Percentiles rank a stretch among this genome's conserved stretches.
Evolutionary conservation across 805 yeast genomes (phyloP).

Genomic region (Hanseniaspora hatyaiensis): DNA sequence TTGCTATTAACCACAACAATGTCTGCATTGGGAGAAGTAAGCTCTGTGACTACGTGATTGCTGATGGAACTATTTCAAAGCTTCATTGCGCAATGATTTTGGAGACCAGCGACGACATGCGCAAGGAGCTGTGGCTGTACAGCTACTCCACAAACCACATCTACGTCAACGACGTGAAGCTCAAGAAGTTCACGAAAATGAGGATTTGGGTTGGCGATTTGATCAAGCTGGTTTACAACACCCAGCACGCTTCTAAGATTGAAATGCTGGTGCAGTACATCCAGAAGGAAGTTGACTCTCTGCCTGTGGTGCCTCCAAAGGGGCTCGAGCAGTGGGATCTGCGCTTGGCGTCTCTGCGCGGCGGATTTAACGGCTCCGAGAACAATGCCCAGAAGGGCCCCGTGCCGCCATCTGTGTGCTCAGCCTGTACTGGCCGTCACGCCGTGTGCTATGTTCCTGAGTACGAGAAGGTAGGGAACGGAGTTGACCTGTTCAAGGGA

Average conservation of each 20-base stretch:
- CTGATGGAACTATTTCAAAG: slow-evolving; percentile 71
- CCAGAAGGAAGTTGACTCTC: not conserved
- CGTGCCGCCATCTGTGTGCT: no score
- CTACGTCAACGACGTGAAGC: slow-evolving; percentile 45
- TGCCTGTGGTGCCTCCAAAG: no score
- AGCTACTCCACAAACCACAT: slow-evolving; percentile 77
- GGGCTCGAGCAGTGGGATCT: no score
- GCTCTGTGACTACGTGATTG: slow-evolving; percentile 47
- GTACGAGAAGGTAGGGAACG: no score
- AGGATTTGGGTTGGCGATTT: slow-evolving; percentile 54
- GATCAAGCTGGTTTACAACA: slow-evolving; percentile 56
- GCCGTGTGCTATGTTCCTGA: no score
- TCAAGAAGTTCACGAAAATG: slow-evolving; percentile 53
- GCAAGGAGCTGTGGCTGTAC: slow-evolving; percentile 63
- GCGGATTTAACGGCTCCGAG: no score
- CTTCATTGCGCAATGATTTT: slow-evolving; percentile 57
- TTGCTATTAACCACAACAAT: not conserved
- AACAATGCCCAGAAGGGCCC: no score
- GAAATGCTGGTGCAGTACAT: not conserved
- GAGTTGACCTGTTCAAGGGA: no score
- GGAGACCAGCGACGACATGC: no score
- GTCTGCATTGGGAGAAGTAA: slow-evolving; percentile 65
- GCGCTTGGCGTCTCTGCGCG: no score
- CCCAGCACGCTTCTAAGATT: slow-evolving; percentile 12
- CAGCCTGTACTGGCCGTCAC: no score